phyloP scores from a whole-genome alignment of 2,329 filamentous ascomycete species.

The Ophiostoma quercus region DNA sequence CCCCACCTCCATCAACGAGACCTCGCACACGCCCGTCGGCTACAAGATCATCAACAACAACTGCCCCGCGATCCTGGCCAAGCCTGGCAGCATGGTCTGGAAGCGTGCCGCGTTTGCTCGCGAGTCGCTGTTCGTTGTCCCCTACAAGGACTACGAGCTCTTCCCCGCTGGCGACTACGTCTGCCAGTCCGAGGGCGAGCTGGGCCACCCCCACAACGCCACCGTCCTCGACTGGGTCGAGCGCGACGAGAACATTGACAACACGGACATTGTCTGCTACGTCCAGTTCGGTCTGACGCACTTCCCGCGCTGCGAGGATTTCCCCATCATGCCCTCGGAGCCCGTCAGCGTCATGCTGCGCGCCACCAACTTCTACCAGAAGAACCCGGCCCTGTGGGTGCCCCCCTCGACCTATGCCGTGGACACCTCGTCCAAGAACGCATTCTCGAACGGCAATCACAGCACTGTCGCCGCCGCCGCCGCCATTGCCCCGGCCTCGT shows the following conservation, averaged over 20 bases:
- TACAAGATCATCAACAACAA: conserved; percentile 91
- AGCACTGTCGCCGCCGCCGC: conserved; percentile 4
- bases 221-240: conserved; percentile 73
- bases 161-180: conserved; percentile 84
- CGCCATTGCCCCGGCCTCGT: neutral
- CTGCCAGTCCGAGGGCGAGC: conserved; percentile 76
- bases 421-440: conserved; percentile 25
- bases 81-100: conserved; percentile 76
- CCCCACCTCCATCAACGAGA: conserved; percentile 54
- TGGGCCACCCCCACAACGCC: conserved; percentile 43
- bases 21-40: conserved; percentile 65
- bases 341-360: conserved; percentile 75
- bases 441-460: conserved; percentile 21
- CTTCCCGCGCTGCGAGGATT: conserved; percentile 85
- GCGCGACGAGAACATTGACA: conserved; percentile 64
- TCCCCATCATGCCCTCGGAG: conserved; percentile 84
- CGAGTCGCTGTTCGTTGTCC: conserved; percentile 82
- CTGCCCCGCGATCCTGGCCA: conserved; percentile 71
- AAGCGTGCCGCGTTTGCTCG: conserved; percentile 86
- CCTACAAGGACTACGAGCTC: conserved; percentile 75
- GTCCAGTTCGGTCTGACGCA: conserved; percentile 90
- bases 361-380: conserved; percentile 75
- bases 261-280: conserved; percentile 86
- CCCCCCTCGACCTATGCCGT: conserved; percentile 51
- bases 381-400: conserved; percentile 76